Percentiles rank a stretch among this genome's conserved stretches.
Conservation (phyloP, 1,284 basidiomycete species). For the Rhodotorula mucilaginosa region DNA sequence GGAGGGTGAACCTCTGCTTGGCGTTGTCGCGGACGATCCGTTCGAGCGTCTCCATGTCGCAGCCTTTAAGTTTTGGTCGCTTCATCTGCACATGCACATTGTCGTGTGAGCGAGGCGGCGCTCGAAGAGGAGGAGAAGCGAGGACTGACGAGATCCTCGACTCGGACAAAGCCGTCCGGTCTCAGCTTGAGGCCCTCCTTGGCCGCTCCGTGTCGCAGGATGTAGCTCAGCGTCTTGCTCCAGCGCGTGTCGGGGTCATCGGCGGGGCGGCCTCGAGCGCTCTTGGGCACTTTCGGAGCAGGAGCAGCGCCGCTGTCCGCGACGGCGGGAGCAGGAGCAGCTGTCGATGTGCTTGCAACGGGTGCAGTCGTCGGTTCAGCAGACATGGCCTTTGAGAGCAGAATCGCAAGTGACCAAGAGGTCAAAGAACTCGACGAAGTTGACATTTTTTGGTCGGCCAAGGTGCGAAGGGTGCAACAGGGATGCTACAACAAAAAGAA, state of each 20-base stretch:
- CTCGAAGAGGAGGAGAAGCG: background rate
- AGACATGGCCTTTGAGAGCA: conserved; percentile 3
- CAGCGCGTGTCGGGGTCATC: conserved; percentile 55
- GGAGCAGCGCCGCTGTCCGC: background rate
- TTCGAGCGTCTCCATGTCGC: conserved; percentile 63
- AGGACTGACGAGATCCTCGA: conserved; percentile 66
- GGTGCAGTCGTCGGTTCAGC: conserved; percentile 3
- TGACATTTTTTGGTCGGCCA: background rate
- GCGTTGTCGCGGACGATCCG: conserved; percentile 69
- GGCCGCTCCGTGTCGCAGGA: conserved; percentile 77
- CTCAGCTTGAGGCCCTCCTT: conserved; percentile 71
- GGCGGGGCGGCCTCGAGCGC: conserved; percentile 47
- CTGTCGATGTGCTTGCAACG: background rate
- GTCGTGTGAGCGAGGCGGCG: background rate
- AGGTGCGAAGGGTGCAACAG: background rate
- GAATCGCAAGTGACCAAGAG: background rate
- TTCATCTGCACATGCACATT: conserved; percentile 52
- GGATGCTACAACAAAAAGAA: conserved; percentile 2
- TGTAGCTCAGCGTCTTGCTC: conserved; percentile 78
- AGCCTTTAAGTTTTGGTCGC: conserved; percentile 56
- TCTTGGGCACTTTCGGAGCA: conserved; percentile 15
- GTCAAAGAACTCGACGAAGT: background rate
- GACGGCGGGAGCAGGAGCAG: background rate
- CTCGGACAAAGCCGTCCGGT: conserved; percentile 72
- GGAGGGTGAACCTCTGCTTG: conserved; percentile 73